These are phyloP conservation scores for Rhododendron griersonianum DNA, from an alignment of 148 eudicot species.

Conservation along the genomic window DNA sequence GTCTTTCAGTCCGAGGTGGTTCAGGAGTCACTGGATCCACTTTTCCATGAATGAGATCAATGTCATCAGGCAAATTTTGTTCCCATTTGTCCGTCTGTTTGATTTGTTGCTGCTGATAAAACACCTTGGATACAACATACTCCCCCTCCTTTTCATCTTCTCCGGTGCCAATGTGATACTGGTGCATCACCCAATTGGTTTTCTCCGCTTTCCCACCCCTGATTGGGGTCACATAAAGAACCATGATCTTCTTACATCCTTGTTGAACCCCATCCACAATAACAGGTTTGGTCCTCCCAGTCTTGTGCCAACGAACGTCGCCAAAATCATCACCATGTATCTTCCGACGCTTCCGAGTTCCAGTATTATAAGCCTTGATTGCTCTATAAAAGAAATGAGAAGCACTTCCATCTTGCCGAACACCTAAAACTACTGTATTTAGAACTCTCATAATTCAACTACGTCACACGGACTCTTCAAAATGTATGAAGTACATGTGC, in stretches of 20 bases:
- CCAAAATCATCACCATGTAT: conserved; percentile 66
- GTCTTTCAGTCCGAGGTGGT: conserved; percentile 49
- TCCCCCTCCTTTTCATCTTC: conserved; percentile 90
- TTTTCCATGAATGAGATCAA: conserved; percentile 31
- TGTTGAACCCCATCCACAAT: conserved; percentile 53
- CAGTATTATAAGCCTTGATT: conserved; percentile 88
- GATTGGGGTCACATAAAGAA: conserved; percentile 54
- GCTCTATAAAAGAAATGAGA: conserved; percentile 88
- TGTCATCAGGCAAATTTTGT: conserved; percentile 27
- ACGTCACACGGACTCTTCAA: background rate
- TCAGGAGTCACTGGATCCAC: conserved; percentile 73
- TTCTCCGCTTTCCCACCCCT: conserved; percentile 83
- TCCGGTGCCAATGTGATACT: conserved; percentile 77
- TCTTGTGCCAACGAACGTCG: conserved; percentile 96
- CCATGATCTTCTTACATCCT: conserved; percentile 98
- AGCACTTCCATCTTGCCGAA: conserved; percentile 78
- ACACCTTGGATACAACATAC: conserved; percentile 79
- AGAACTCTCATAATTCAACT: background rate
- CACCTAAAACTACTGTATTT: conserved; percentile 39
- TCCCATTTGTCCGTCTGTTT: conserved; percentile 47
- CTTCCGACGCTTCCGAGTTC: conserved; percentile 87
- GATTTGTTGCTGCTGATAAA: conserved; percentile 68
- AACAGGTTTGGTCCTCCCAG: conserved; percentile 88
- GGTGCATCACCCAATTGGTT: conserved; percentile 98
- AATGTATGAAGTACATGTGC: background rate